Percentiles rank a stretch among this genome's conserved stretches.
These are phyloP conservation scores for Elaeagnus macrophylla DNA, from an alignment of 306 rosid species.

Conservation along the genomic window DNA sequence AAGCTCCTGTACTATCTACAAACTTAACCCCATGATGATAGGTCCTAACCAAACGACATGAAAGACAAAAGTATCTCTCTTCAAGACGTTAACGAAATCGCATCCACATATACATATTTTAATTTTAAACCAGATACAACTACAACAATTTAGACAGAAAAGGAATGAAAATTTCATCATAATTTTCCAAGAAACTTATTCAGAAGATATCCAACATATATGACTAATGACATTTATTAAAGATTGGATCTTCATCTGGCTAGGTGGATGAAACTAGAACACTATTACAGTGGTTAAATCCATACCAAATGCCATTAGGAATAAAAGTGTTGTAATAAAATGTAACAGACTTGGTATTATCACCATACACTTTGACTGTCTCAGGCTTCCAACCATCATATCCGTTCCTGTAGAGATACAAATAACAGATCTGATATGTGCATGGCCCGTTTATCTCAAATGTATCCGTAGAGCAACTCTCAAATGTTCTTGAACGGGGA, in stretches of 20 bases:
- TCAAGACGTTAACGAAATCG: too few relatives aligned
- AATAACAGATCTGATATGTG: conserved; percentile 47
- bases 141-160: too few relatives aligned
- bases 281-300: conserved; percentile 45
- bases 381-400: conserved; percentile 81
- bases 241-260: conserved; percentile 5
- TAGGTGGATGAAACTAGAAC: conserved; percentile 18
- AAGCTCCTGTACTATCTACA: too few relatives aligned
- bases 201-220: too few relatives aligned
- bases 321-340: conserved; percentile 47
- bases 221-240: too few relatives aligned
- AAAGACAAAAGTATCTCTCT: too few relatives aligned
- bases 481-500: conserved; percentile 52
- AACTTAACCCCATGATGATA: too few relatives aligned
- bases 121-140: too few relatives aligned
- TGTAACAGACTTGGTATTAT: conserved; percentile 26
- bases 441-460: conserved; percentile 67
- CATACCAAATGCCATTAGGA: conserved; percentile 63
- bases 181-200: too few relatives aligned
- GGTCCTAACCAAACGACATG: too few relatives aligned
- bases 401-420: conserved; percentile 62
- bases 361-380: conserved; percentile 42
- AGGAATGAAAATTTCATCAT: too few relatives aligned
- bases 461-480: conserved; percentile 74
- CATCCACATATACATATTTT: too few relatives aligned